Conservation (phyloP, 805 yeast genomes). For the Wickerhamomyces bisporus region DNA sequence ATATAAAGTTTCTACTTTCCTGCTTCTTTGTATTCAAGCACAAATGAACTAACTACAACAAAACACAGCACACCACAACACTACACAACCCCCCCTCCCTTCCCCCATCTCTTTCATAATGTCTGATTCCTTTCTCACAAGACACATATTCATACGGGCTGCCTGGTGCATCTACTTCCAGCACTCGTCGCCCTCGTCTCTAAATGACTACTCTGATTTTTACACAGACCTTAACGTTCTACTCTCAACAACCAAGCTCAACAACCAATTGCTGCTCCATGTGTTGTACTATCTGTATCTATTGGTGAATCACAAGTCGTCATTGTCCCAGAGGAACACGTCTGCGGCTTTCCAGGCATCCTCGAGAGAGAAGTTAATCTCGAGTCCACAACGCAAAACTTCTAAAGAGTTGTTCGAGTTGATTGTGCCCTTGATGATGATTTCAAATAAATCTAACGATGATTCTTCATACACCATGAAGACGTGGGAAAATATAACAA, state of each 20-base stretch:
- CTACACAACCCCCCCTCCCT: not conserved
- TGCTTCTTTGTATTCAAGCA: not conserved
- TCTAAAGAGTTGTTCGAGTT: slow-evolving; percentile 12
- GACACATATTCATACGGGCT: slow-evolving; percentile 13
- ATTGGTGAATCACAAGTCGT: slow-evolving; percentile 12
- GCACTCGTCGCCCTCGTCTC: not conserved
- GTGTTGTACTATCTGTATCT: slow-evolving; percentile 15
- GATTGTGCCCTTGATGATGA: slow-evolving; percentile 28
- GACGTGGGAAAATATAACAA: slow-evolving; percentile 38
- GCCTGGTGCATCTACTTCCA: slow-evolving; percentile 15
- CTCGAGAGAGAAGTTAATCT: no score
- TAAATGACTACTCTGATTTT: not conserved
- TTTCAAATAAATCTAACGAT: slow-evolving; percentile 41
- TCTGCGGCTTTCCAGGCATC: no score
- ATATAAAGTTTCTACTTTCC: no score
- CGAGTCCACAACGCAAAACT: slow-evolving; percentile 5
- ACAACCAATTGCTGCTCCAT: slow-evolving; percentile 13
- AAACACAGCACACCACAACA: not conserved
- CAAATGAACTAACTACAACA: not conserved
- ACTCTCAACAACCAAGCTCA: slow-evolving; percentile 17
- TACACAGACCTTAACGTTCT: slow-evolving; percentile 10
- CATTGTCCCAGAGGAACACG: no score
- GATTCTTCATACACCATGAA: slow-evolving; percentile 47
- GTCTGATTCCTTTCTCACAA: slow-evolving; percentile 2
- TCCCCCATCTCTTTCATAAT: not conserved